Conservation (phyloP, 2,329 filamentous ascomycete species). For the Trematosphaeria pertusa region DNA sequence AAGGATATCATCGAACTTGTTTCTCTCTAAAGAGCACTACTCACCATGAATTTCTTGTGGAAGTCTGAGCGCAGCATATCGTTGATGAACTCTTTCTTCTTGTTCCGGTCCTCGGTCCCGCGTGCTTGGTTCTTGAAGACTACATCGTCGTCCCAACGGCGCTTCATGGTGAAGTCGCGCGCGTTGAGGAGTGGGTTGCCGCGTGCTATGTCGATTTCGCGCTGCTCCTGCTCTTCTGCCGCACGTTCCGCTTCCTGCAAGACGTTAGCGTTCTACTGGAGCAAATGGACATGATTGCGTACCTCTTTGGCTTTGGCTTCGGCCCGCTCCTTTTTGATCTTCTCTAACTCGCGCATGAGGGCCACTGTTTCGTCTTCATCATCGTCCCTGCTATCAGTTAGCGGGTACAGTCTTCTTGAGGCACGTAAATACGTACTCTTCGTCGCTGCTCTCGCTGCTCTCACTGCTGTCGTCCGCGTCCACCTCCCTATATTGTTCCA, state of each 20-base stretch:
- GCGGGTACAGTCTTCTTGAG: too few species aligned
- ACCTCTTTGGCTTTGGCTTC: slow-evolving; percentile 80
- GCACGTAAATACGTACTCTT: slow-evolving; percentile 56
- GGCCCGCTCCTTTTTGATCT: slow-evolving; percentile 86
- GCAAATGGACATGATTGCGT: slow-evolving; percentile 7
- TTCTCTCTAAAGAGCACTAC: too few species aligned
- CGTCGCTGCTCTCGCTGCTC: slow-evolving; percentile 62
- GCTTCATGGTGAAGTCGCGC: slow-evolving; percentile 89
- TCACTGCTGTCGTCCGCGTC: slow-evolving; percentile 75
- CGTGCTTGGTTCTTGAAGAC: slow-evolving; percentile 99
- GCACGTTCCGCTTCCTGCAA: slow-evolving; percentile 76
- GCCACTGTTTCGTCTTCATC: slow-evolving; percentile 84
- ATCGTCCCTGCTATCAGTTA: slow-evolving; percentile 50
- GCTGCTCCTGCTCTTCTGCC: slow-evolving; percentile 80
- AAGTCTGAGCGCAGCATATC: slow-evolving; percentile 94
- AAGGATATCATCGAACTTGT: slow-evolving; percentile 9
- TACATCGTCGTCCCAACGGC: slow-evolving; percentile 96
- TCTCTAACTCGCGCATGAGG: slow-evolving; percentile 89
- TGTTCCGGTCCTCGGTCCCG: slow-evolving; percentile 89
- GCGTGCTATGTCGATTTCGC: slow-evolving; percentile 86
- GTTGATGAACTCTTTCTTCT: slow-evolving; percentile 97
- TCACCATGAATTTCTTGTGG: slow-evolving; percentile 95
- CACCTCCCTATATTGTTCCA: slow-evolving; percentile 87
- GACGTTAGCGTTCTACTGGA: slow-evolving; percentile 1
- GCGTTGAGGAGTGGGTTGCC: slow-evolving; percentile 91